Evolutionary conservation across 1,284 basidiomycete species (phyloP).

Genomic region (Cryptococcus sp.): DNA sequence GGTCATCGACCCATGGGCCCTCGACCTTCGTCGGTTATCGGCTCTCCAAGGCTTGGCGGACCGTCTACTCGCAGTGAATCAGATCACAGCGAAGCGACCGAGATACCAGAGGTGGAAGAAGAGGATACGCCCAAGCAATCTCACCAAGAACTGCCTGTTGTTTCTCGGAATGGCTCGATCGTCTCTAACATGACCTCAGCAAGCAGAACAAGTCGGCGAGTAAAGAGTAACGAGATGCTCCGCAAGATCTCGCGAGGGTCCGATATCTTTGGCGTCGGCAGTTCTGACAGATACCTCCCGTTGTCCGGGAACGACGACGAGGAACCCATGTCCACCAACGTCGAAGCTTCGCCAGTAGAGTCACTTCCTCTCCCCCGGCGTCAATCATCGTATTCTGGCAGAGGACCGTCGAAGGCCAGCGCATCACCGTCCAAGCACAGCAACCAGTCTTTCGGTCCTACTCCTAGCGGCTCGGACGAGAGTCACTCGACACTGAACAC

Average conservation of each 20-base stretch:
- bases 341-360: slow-evolving; percentile 9
- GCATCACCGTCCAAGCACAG: background rate
- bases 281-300: slow-evolving; percentile 24
- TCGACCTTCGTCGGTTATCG: background rate
- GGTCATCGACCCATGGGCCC: slow-evolving; percentile 13
- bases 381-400: background rate
- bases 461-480: background rate
- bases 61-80: slow-evolving; percentile 1
- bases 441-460: too few species aligned
- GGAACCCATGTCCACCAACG: slow-evolving; percentile 3
- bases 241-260: slow-evolving; percentile 21
- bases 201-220: slow-evolving; percentile 11
- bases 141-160: slow-evolving; percentile 7
- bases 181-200: slow-evolving; percentile 20
- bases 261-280: slow-evolving; percentile 20
- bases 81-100: background rate
- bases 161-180: slow-evolving; percentile 17
- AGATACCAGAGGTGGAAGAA: background rate
- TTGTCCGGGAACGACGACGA: slow-evolving; percentile 28
- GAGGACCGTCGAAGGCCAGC: background rate
- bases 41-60: slow-evolving; percentile 7
- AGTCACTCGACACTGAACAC: slow-evolving; percentile 6
- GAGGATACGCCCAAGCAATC: slow-evolving; percentile 13
- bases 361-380: slow-evolving; percentile 10
- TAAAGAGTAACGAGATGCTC: slow-evolving; percentile 27